These are phyloP conservation scores for Tarenaya hassleriana DNA, from an alignment of 345 rosid species.

Conservation along the genomic window DNA sequence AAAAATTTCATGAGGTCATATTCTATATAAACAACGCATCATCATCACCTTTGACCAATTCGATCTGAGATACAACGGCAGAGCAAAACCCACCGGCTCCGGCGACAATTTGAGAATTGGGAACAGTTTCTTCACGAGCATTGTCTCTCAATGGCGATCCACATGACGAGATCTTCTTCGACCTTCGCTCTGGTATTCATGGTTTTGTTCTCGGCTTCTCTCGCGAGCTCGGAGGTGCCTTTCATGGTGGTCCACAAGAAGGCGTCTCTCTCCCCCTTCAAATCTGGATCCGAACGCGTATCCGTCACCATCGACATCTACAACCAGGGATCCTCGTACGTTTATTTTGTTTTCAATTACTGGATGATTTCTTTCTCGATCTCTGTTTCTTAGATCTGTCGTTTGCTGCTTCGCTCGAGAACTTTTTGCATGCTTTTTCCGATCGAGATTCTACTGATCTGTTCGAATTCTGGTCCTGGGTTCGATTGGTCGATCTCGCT, in stretches of 20 bases:
- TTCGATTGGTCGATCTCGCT: background rate
- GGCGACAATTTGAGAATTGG: slow-evolving; percentile 7
- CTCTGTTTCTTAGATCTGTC: background rate
- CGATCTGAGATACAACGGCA: too few relatives aligned
- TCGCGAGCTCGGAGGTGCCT: slow-evolving; percentile 57
- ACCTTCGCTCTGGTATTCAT: slow-evolving; percentile 28
- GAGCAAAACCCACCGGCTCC: background rate
- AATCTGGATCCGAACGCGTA: slow-evolving; percentile 73
- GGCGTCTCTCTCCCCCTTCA: slow-evolving; percentile 59
- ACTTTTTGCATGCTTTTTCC: background rate
- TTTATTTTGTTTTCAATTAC: slow-evolving; percentile 7
- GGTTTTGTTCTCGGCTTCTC: slow-evolving; percentile 35
- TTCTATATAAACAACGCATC: too few relatives aligned
- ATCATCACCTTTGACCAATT: too few relatives aligned
- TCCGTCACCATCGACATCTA: slow-evolving; percentile 69
- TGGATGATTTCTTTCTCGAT: background rate
- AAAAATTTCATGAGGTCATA: too few relatives aligned
- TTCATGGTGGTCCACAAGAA: slow-evolving; percentile 85
- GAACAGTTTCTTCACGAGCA: background rate
- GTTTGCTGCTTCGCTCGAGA: too few relatives aligned
- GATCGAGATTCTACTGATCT: background rate
- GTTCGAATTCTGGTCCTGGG: background rate
- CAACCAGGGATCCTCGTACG: slow-evolving; percentile 81
- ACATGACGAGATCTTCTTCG: slow-evolving; percentile 21
- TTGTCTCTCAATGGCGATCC: slow-evolving; percentile 5